Evolutionary conservation across 2,329 filamentous ascomycete species (phyloP).

Genomic region (Grosmannia penicillata): DNA sequence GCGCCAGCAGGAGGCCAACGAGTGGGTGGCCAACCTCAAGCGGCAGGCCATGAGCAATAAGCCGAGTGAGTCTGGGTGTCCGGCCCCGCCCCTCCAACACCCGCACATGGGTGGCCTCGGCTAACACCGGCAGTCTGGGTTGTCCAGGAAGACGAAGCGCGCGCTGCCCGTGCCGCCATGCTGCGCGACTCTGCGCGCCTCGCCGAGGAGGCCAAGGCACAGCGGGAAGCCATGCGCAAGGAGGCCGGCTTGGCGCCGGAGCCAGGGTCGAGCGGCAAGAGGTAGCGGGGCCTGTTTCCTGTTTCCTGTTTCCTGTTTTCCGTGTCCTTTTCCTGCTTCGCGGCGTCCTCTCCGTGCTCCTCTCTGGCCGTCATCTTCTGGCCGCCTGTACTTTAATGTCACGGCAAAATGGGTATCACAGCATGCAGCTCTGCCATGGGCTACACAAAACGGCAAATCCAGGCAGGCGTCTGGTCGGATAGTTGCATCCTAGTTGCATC

Average conservation of each 20-base stretch:
- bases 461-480: too few species aligned
- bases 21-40: conserved; percentile 74
- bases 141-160: conserved; percentile 33
- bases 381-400: too few species aligned
- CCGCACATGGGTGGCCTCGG: too few species aligned
- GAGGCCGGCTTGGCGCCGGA: conserved; percentile 29
- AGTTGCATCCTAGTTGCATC: too few species aligned
- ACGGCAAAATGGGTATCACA: too few species aligned
- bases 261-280: background rate
- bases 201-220: conserved; percentile 25
- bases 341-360: too few species aligned
- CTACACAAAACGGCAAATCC: too few species aligned
- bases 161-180: conserved; percentile 23
- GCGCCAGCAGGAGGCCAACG: conserved; percentile 73
- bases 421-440: too few species aligned
- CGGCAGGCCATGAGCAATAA: conserved; percentile 83
- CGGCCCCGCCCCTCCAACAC: too few species aligned
- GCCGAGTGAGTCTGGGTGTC: conserved; percentile 68
- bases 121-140: conserved; percentile 27
- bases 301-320: too few species aligned
- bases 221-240: conserved; percentile 32
- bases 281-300: background rate
- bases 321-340: too few species aligned
- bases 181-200: conserved; percentile 20
- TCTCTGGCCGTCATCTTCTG: too few species aligned